A percentile compares a stretch with the other conserved stretches of the same genome.
phyloP scores from a whole-genome alignment of 257 asterid species.

The Coffea eugenioides region DNA sequence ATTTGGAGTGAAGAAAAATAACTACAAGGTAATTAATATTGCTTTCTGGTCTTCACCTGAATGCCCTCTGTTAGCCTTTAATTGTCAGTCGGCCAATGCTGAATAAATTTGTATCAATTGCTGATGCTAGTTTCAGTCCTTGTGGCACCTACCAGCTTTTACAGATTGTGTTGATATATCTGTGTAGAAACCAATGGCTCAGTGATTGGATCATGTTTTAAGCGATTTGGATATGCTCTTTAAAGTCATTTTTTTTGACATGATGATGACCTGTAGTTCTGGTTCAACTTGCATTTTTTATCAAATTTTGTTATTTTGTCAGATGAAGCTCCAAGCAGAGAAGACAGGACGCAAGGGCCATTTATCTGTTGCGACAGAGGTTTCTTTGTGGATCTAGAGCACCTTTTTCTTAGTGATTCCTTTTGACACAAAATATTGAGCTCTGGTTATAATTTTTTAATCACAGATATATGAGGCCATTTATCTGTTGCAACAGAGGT shows the following conservation, averaged over 20 bases:
- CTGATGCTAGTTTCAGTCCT: not conserved
- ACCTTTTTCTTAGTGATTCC: not conserved
- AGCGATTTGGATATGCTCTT: not conserved
- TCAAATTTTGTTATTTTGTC: conserved; percentile 13
- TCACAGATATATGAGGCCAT: conserved; percentile 67
- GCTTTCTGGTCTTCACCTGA: not conserved
- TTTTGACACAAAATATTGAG: not conserved
- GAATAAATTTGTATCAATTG: not conserved
- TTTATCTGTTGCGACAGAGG: conserved; percentile 88
- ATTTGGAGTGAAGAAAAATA: conserved; percentile 78
- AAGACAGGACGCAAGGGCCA: conserved; percentile 95
- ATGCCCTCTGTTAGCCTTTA: not conserved
- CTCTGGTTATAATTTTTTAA: not conserved
- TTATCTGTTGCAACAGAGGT: conserved; percentile 55
- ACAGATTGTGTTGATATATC: not conserved
- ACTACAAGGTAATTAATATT: conserved; percentile 63
- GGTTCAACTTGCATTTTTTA: not conserved
- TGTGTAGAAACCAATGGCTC: not conserved
- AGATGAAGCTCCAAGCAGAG: conserved; percentile 95
- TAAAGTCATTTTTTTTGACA: not conserved
- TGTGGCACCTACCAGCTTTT: not conserved
- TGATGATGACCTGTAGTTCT: not conserved
- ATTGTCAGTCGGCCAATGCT: not conserved
- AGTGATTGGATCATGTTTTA: not conserved
- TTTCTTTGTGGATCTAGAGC: conserved; percentile 18